Evolutionary conservation across 805 yeast genomes (phyloP).

Genomic region (Wickerhamiella siamensis): DNA sequence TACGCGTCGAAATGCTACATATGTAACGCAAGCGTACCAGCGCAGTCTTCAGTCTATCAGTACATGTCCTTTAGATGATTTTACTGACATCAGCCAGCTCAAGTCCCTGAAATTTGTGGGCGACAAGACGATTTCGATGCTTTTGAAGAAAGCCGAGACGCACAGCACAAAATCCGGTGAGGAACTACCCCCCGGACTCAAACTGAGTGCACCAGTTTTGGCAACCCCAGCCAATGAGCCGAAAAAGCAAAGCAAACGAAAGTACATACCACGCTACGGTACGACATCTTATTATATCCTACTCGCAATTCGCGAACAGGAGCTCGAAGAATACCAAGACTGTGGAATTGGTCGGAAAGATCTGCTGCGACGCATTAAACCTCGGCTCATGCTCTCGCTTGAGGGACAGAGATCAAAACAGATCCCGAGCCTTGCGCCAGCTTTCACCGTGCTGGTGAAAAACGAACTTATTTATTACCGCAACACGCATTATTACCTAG

Average conservation of each 20-base stretch:
- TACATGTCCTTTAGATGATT: not conserved
- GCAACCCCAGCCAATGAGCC: not conserved
- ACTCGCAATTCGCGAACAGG: slow-evolving; percentile 12
- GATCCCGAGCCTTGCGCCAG: slow-evolving; percentile 13
- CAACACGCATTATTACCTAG: slow-evolving; percentile 35
- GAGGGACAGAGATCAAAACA: slow-evolving; percentile 5
- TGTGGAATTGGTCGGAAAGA: slow-evolving; percentile 53
- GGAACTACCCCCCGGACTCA: slow-evolving; percentile 30
- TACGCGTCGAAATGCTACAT: slow-evolving; percentile 3
- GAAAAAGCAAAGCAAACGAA: slow-evolving; percentile 5
- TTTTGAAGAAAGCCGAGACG: slow-evolving; percentile 33
- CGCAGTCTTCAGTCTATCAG: slow-evolving; percentile 9
- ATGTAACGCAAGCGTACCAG: slow-evolving; percentile 1
- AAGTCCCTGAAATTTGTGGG: slow-evolving; percentile 55
- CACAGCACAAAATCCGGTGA: slow-evolving; percentile 46
- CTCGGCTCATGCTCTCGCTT: slow-evolving; percentile 13
- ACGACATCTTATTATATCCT: slow-evolving; percentile 15
- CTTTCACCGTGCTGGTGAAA: slow-evolving; percentile 43
- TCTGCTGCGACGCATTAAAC: slow-evolving; percentile 27
- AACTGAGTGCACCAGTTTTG: not conserved
- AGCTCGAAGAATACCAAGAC: slow-evolving; percentile 17
- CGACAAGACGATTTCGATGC: slow-evolving; percentile 40
- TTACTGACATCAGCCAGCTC: slow-evolving; percentile 36
- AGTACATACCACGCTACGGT: slow-evolving; percentile 17
- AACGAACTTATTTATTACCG: slow-evolving; percentile 42